A percentile compares a stretch with the other conserved stretches of the same genome.
phyloP scores from a whole-genome alignment of 805 yeast species.

The Candida sakaeoensis region DNA sequence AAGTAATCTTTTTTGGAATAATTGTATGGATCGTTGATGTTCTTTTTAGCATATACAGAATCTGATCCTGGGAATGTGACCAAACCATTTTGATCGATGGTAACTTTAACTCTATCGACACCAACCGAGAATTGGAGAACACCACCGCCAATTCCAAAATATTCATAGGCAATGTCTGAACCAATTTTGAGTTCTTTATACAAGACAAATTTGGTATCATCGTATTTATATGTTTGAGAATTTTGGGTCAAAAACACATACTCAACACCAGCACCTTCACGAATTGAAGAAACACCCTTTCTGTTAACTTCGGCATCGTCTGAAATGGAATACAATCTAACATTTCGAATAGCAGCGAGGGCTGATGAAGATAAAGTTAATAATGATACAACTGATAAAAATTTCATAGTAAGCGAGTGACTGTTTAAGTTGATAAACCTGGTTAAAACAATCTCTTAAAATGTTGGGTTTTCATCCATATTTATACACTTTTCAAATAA shows the following conservation, averaged over 20 bases:
- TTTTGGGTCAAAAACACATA: slow-evolving; percentile 29
- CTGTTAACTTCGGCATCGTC: slow-evolving; percentile 23
- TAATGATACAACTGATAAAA: slow-evolving; percentile 5
- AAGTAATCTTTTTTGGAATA: slow-evolving; percentile 19
- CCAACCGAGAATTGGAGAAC: slow-evolving; percentile 13
- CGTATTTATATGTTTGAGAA: slow-evolving; percentile 20
- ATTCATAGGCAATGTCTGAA: slow-evolving; percentile 5
- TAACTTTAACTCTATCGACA: slow-evolving; percentile 9
- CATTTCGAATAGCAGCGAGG: slow-evolving; percentile 10
- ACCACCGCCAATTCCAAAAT: slow-evolving; percentile 6
- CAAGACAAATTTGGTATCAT: slow-evolving; percentile 9
- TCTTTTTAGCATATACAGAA: slow-evolving; percentile 24
- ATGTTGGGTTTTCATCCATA: not conserved
- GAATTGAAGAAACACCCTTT: slow-evolving; percentile 24
- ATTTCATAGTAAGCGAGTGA: slow-evolving; percentile 9
- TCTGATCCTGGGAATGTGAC: slow-evolving; percentile 16
- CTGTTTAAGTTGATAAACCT: not conserved
- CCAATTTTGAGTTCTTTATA: slow-evolving; percentile 5
- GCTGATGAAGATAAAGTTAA: slow-evolving; percentile 9
- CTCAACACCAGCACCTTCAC: slow-evolving; percentile 46
- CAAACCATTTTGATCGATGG: slow-evolving; percentile 7
- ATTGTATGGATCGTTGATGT: slow-evolving; percentile 27
- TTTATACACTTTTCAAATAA: not conserved
- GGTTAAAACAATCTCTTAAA: not conserved
- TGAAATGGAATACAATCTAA: slow-evolving; percentile 22